phyloP scores from a whole-genome alignment of 208 protist species.

The Acanthamoeba healyi region DNA sequence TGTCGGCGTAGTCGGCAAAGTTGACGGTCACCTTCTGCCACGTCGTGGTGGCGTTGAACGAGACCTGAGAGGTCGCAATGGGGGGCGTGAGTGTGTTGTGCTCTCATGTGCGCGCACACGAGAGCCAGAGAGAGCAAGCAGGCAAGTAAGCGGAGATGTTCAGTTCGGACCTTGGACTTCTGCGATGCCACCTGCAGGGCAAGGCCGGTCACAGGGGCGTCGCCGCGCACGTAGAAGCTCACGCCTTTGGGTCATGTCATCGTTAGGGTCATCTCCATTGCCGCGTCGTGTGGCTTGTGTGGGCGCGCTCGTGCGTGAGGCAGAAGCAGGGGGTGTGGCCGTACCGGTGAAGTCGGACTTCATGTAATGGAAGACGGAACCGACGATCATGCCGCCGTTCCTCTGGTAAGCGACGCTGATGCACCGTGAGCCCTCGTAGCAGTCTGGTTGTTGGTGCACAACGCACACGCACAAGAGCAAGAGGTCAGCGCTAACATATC shows the following conservation, averaged over 20 bases:
- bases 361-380: neutral
- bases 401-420: neutral
- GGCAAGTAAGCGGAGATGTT: neutral
- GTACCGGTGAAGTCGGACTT: constrained; percentile 6
- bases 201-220: neutral
- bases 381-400: constrained; percentile 7
- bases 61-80: neutral
- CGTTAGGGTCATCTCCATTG: too few species aligned
- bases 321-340: neutral
- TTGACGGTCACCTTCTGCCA: neutral
- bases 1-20: constrained; percentile 22
- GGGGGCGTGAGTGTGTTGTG: neutral
- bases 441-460: neutral
- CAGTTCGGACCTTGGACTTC: neutral
- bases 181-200: neutral
- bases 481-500: neutral
- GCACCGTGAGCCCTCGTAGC: neutral
- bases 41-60: neutral
- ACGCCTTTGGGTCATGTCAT: too few species aligned
- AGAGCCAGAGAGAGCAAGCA: neutral
- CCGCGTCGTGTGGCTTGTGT: too few species aligned
- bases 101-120: too few species aligned
- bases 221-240: constrained; percentile 5
- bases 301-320: too few species aligned
- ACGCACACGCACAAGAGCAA: neutral